Conservation (phyloP, 202 grass and related monocot species). For the Carex arenaria region DNA sequence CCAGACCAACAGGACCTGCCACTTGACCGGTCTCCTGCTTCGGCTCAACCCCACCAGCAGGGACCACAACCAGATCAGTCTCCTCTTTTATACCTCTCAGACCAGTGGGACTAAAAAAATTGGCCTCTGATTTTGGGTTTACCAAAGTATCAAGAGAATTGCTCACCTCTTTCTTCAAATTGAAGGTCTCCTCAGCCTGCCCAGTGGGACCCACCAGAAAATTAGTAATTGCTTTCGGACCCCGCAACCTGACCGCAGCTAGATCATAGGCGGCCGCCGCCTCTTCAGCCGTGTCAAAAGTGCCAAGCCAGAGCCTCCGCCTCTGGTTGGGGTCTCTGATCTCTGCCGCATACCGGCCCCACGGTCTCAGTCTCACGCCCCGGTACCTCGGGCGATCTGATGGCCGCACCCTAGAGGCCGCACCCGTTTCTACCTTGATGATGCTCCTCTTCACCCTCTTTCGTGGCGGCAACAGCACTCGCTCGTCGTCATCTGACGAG, state of each 20-base stretch:
- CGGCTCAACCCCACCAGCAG: conserved; percentile 14
- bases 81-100: background rate
- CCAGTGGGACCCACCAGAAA: conserved; percentile 5
- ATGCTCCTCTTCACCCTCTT: conserved; percentile 20
- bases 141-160: conserved; percentile 20
- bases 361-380: conserved; percentile 58
- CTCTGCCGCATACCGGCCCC: conserved; percentile 70
- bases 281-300: conserved; percentile 71
- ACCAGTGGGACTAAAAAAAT: background rate
- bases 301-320: conserved; percentile 70
- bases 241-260: conserved; percentile 46
- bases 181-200: background rate
- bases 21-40: background rate
- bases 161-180: conserved; percentile 1
- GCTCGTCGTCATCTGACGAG: conserved; percentile 49
- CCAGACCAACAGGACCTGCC: background rate
- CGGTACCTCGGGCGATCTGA: conserved; percentile 27
- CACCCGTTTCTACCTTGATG: conserved; percentile 7
- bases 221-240: conserved; percentile 38
- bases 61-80: conserved; percentile 14
- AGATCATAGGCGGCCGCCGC: conserved; percentile 62
- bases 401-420: background rate
- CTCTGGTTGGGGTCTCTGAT: conserved; percentile 54
- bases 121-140: conserved; percentile 23
- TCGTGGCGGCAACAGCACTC: background rate